Percentiles rank a stretch among this genome's conserved stretches.
These are phyloP conservation scores for Rhodofomes roseus DNA, from an alignment of 1,284 basidiomycete genomes.

Conservation along the genomic window DNA sequence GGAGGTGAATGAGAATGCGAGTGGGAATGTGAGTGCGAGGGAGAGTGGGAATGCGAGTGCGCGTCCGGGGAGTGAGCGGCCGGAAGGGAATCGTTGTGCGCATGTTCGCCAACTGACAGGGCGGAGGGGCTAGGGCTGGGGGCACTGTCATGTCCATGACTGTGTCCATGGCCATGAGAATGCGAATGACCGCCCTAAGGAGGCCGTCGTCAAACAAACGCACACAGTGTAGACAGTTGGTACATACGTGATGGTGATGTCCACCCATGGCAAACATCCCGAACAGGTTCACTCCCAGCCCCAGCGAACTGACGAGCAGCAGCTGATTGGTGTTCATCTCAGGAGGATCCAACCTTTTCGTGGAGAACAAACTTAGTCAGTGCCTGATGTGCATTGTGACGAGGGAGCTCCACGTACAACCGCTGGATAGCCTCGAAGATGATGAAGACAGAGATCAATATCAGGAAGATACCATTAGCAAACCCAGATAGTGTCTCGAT, in stretches of 20 bases:
- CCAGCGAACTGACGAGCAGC: conserved; percentile 84
- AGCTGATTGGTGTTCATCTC: conserved; percentile 98
- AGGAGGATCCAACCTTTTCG: conserved; percentile 81
- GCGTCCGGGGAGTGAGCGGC: conserved; percentile 34
- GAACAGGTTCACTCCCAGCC: conserved; percentile 92
- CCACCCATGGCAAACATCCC: conserved; percentile 99
- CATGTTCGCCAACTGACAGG: background rate
- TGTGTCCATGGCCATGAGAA: conserved; percentile 35
- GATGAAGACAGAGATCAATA: conserved; percentile 97
- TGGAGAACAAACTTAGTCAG: background rate
- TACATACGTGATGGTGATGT: conserved; percentile 80
- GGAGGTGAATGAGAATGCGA: conserved; percentile 12
- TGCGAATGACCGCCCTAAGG: conserved; percentile 50
- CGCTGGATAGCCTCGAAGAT: conserved; percentile 97
- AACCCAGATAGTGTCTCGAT: conserved; percentile 99
- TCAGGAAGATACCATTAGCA: conserved; percentile 95
- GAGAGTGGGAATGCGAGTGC: conserved; percentile 21
- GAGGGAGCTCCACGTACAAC: conserved; percentile 53
- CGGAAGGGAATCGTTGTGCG: conserved; percentile 8
- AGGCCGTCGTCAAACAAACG: conserved; percentile 2
- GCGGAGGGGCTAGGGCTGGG: conserved; percentile 16
- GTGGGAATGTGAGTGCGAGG: conserved; percentile 13
- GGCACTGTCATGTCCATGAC: conserved; percentile 20
- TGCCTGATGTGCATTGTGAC: background rate
- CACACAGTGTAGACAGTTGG: background rate